phyloP scores from a whole-genome alignment of 371 early-diverging fungal genomes.

The Lichtheimia hyalospora region DNA sequence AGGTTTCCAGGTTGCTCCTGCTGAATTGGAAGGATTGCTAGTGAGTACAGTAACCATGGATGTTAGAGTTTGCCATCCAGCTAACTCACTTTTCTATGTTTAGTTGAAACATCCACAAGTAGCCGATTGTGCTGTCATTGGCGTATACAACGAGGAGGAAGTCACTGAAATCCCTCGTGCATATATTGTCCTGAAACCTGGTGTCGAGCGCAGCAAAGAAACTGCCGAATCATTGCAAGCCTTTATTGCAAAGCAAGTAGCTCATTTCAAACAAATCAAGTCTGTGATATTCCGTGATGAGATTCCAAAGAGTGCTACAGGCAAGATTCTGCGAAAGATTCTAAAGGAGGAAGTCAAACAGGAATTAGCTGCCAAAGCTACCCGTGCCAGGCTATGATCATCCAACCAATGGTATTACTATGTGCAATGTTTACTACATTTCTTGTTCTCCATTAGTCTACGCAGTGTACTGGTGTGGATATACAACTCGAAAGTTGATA shows the following conservation, averaged over 20 bases:
- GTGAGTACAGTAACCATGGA: not conserved
- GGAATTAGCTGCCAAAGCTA: not conserved
- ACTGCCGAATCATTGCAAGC: slow-evolving; percentile 47
- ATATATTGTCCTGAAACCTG: slow-evolving; percentile 53
- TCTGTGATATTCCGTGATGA: slow-evolving; percentile 64
- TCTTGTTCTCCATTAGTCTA: too few relatives aligned
- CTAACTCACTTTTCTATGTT: not conserved
- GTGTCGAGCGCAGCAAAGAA: slow-evolving; percentile 21
- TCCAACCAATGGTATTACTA: too few relatives aligned
- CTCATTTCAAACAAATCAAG: slow-evolving; percentile 70
- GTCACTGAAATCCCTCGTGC: slow-evolving; percentile 78
- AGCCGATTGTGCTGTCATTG: slow-evolving; percentile 73
- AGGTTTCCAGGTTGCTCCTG: slow-evolving; percentile 71
- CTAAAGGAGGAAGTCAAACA: slow-evolving; percentile 10
- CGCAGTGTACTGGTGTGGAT: too few relatives aligned
- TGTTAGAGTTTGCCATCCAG: not conserved
- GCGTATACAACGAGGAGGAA: slow-evolving; percentile 45
- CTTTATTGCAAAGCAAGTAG: slow-evolving; percentile 62
- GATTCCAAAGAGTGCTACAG: slow-evolving; percentile 72
- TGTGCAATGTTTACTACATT: too few relatives aligned
- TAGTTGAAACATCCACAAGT: slow-evolving; percentile 64
- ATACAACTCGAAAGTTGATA: too few relatives aligned
- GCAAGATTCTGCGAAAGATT: slow-evolving; percentile 71
- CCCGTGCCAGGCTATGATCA: too few relatives aligned
- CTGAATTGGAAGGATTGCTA: slow-evolving; percentile 72